Evolutionary conservation across 495 filamentous ascomycete species (phyloP), one percentile per base, ranked within the genome.

Genomic region (Trichodelitschia bisporula): DNA sequence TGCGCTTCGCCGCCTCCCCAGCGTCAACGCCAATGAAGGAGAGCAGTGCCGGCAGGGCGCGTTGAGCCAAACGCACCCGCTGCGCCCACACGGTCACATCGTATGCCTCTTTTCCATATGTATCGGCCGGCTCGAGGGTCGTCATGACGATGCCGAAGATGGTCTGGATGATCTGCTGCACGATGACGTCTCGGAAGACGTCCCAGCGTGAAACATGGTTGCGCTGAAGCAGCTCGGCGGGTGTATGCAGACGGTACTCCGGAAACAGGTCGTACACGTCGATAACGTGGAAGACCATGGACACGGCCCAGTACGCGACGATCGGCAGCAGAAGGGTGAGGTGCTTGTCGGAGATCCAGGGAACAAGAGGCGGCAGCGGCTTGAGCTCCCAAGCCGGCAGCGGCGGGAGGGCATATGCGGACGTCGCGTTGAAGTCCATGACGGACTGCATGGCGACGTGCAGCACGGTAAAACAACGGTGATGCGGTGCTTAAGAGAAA

Each of bases 161-260:
- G 1, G 74, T 75, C 50, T 92, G 83, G 18, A 92, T 69, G n/a
- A 78, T 41, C 40, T 95, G 84, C 47, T 95, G 79, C 19, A 91
- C 42, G 23, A 92, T 51, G 37, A 92, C 80, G 59, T 89, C 79
- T 42, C 72, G 69, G 14, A 79, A 63, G 2, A 90, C 79, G 38
- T 92, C 71, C 50, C 59, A 72, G 31, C 76, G 63, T 31, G 72
- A 64, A 28, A 78, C 84, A 40, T 74, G 78, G 51, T 95, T 95
- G 35, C 84, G 61, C 49, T 77, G 74, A 12, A 70, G 46, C 32
- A 92, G 62, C 43, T 92, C 84, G 30, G 75, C 78, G 17, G 84
- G 82, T 0, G 84, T 92, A 58, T 92, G 84, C 26, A 93, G 56
- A 30, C 84, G 71, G 54, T 92, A 89, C 39, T 82, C 62, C 19